A percentile compares a stretch with the other conserved stretches of the same genome.
These are phyloP conservation scores for Penicillium soppii DNA, from an alignment of 495 filamentous ascomycete genomes.

Conservation along the genomic window DNA sequence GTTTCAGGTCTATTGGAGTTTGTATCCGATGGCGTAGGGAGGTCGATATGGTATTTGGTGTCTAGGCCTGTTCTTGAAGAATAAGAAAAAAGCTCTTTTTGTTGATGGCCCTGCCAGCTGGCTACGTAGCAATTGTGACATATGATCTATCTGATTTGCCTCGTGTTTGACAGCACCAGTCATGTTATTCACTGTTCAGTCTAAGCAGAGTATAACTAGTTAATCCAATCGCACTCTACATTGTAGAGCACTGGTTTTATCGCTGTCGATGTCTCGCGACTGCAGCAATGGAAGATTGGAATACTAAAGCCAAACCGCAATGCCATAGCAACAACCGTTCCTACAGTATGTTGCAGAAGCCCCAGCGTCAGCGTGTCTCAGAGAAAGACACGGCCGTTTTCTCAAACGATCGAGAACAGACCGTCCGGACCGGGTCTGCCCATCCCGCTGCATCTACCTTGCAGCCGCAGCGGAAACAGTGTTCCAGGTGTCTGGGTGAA, in stretches of 20 bases:
- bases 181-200: too few species aligned
- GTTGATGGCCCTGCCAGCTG: too few species aligned
- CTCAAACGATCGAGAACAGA: not conserved
- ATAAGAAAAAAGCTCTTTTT: too few species aligned
- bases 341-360: not conserved
- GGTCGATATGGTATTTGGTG: not conserved
- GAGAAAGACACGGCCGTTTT: conserved; percentile 8
- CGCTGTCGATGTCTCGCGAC: not conserved
- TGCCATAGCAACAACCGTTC: conserved; percentile 5
- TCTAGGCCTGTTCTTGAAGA: too few species aligned
- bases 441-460: conserved; percentile 13
- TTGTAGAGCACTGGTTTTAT: not conserved
- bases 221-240: not conserved
- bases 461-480: conserved; percentile 13
- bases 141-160: not conserved
- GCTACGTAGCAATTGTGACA: conserved; percentile 1
- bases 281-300: not conserved
- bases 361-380: conserved; percentile 17
- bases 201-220: too few species aligned
- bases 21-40: not conserved
- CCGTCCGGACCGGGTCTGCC: conserved; percentile 20
- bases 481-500: conserved; percentile 13
- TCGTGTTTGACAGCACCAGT: not conserved
- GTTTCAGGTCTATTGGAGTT: conserved; percentile 24
- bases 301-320: not conserved